Evolutionary conservation across 176 grass and related monocot species (phyloP), one percentile per base, ranked within the genome.

Genomic region (Oryza punctata): DNA sequence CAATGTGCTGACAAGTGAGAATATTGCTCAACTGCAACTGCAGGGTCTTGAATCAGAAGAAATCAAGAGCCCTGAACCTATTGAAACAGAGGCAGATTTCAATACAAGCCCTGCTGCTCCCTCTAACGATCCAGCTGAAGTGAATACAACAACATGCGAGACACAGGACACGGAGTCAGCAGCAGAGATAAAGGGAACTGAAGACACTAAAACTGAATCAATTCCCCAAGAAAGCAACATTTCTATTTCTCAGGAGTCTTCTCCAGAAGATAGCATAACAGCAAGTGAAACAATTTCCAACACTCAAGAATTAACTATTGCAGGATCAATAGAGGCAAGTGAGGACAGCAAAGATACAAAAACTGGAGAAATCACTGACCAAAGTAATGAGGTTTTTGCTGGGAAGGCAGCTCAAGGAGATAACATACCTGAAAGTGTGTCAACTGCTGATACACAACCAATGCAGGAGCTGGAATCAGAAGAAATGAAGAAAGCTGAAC

Each of bases 81-180:
- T 72, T 89, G 83, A 85, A 12, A 28, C 73, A 72, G 78, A 84
- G 49, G 75, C 81, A 82, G 72, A 7, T 78, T 85, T 57, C 25
- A 33, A 46, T 33, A 43, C 35, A 43, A 45, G 24, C 33, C 27
- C 77, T 85, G 11, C 19, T 65, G 18, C 77, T 70, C 41, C 41
- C 30, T 80, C 80, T 0, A n/a, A 64, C 65, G 57, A 77, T 52
- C 69, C 26, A 35, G 43, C 30, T 81, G 72, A 64, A 85, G 65
- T 77, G 65, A 81, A 8, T 29, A 52, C 27, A 72, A 10, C 57
- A 10, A 32, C 3, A 18, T 57, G 32, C 85, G 78, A 85, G 66
- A 65, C 54, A 6, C 28, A 32, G 27, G 61, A 72, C 1, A 70
- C 3, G 1, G 71, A 70, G 24, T 85, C 71, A 80, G 19, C 65